Evolutionary conservation across 495 filamentous ascomycete genomes (phyloP).

Genomic region (Staphylotrichum longicolle): DNA sequence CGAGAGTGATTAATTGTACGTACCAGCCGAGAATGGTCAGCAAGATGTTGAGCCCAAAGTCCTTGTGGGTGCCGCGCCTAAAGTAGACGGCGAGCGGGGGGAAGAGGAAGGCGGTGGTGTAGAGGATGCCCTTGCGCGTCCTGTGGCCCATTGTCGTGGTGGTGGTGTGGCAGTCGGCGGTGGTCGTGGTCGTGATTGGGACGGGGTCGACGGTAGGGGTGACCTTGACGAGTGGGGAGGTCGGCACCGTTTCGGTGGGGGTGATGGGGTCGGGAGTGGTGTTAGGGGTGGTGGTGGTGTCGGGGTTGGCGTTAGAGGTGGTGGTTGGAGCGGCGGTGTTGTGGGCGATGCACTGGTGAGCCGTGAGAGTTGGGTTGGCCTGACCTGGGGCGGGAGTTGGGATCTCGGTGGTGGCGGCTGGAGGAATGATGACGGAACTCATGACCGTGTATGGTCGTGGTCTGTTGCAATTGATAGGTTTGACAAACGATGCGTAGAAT

Average conservation of each 20-base stretch:
- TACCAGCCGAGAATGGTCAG: slow-evolving; percentile 80
- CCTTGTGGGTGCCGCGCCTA: slow-evolving; percentile 77
- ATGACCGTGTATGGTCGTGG: not conserved
- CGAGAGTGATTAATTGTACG: not conserved
- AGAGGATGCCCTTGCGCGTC: slow-evolving; percentile 13
- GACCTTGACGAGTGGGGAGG: not conserved
- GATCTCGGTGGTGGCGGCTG: not conserved
- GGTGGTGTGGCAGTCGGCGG: not conserved
- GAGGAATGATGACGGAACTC: not conserved
- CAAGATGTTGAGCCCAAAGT: slow-evolving; percentile 83
- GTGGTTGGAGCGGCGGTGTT: not conserved
- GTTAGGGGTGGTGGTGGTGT: not conserved
- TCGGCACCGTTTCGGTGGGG: not conserved
- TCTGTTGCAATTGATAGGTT: not conserved
- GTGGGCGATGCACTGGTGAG: not conserved
- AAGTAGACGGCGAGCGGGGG: slow-evolving; percentile 92
- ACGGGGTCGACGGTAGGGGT: no score
- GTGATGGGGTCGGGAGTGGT: not conserved
- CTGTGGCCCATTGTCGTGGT: not conserved
- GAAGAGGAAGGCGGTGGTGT: slow-evolving; percentile 68
- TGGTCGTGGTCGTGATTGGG: not conserved
- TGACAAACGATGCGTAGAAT: no score
- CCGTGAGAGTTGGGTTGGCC: not conserved
- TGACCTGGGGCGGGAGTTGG: not conserved
- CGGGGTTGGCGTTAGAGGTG: not conserved